Percentiles rank a stretch among this genome's conserved stretches.
Conservation (phyloP, 1,284 basidiomycete genomes). For the Quambalaria eucalypti region DNA sequence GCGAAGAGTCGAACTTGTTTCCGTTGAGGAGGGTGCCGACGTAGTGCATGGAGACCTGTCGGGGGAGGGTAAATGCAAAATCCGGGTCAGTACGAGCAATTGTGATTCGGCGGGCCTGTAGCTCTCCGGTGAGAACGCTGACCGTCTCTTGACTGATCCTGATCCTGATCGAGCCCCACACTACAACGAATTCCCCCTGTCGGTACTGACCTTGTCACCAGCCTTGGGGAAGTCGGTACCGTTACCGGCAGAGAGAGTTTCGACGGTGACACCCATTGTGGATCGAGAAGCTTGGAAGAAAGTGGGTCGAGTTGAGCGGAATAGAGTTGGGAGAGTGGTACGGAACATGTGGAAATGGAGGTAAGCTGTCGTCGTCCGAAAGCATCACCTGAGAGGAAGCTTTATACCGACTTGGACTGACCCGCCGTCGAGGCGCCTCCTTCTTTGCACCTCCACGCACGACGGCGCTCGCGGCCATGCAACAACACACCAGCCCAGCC, state of each 20-base stretch:
- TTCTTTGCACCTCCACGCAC: too few species aligned
- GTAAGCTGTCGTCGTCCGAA: too few species aligned
- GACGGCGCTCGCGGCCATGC: too few species aligned
- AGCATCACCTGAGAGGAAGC: too few species aligned
- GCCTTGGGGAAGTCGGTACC: conserved; percentile 44
- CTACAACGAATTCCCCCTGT: background rate
- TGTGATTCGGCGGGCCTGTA: too few species aligned
- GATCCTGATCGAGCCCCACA: background rate
- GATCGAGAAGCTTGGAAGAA: too few species aligned
- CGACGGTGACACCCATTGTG: conserved; percentile 43
- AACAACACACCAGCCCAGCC: too few species aligned
- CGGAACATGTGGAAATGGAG: too few species aligned
- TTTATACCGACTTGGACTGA: too few species aligned
- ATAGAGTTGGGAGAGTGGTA: too few species aligned
- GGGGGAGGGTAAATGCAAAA: background rate
- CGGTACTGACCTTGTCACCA: conserved; percentile 36
- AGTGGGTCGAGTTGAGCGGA: too few species aligned
- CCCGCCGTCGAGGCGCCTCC: too few species aligned
- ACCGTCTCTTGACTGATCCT: background rate
- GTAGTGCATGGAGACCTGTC: conserved; percentile 17
- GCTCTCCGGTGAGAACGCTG: background rate
- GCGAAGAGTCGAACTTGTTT: conserved; percentile 42
- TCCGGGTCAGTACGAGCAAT: background rate
- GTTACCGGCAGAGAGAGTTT: conserved; percentile 44
- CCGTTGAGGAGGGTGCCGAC: conserved; percentile 38